Evolutionary conservation across 1,284 basidiomycete species (phyloP).

Genomic region (Moesziomyces sp.): DNA sequence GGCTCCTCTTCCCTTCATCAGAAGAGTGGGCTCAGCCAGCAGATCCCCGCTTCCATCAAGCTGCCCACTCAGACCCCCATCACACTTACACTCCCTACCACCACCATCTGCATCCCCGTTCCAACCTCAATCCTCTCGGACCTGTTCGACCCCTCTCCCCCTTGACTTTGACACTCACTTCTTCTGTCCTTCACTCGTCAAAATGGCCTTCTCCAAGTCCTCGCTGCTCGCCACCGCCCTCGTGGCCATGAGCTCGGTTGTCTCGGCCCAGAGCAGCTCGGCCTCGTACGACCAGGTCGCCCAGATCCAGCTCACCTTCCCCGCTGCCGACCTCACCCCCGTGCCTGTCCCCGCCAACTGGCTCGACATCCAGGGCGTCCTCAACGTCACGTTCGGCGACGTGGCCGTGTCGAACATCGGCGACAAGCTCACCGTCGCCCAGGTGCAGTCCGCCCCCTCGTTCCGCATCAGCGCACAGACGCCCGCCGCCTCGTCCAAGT

Average conservation of each 20-base stretch:
- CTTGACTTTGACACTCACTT: too few species aligned
- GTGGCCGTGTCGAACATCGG: constrained; percentile 39
- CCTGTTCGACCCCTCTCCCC: constrained; percentile 1
- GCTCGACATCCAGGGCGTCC: constrained; percentile 52
- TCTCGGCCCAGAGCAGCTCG: constrained; percentile 40
- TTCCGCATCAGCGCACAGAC: constrained; percentile 44
- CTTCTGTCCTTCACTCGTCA: constrained; percentile 4
- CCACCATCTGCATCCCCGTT: constrained; percentile 2
- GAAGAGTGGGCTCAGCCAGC: too few species aligned
- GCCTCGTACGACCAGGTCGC: constrained; percentile 46
- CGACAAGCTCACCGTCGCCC: constrained; percentile 43
- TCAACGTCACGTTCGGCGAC: constrained; percentile 50
- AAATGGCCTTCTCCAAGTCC: constrained; percentile 42
- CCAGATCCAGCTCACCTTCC: constrained; percentile 49
- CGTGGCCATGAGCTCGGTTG: constrained; percentile 32
- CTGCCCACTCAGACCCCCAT: too few species aligned
- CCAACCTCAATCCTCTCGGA: constrained; percentile 4
- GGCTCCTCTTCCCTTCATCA: too few species aligned
- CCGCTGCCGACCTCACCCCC: constrained; percentile 38
- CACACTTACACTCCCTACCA: constrained; percentile 1
- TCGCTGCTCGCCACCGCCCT: constrained; percentile 36
- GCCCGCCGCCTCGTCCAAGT: constrained; percentile 12
- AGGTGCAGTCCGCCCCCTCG: constrained; percentile 42
- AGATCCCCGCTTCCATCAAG: too few species aligned
- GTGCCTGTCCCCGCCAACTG: constrained; percentile 33